A percentile compares a stretch with the other conserved stretches of the same genome.
These are phyloP conservation scores for Aquanectria penicillioides DNA, from an alignment of 2,329 filamentous ascomycete genomes.

Conservation along the genomic window DNA sequence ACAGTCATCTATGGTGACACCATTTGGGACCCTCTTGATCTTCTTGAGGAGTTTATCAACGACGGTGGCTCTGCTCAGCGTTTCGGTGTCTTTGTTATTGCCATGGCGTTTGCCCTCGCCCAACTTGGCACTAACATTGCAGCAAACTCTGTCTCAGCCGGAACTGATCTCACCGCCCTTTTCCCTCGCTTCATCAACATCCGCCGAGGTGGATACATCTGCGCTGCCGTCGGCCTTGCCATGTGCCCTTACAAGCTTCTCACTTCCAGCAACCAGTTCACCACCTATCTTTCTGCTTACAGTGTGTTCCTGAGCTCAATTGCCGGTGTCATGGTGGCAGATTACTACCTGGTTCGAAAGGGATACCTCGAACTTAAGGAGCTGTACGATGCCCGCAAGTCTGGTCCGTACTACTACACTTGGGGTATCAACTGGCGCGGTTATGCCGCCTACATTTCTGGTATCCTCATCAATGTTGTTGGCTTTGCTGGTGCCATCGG, in stretches of 20 bases:
- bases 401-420: constrained; percentile 77
- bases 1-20: constrained; percentile 72
- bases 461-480: constrained; percentile 90
- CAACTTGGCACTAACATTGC: constrained; percentile 90
- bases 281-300: constrained; percentile 90
- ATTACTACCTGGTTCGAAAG: constrained; percentile 87
- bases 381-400: constrained; percentile 77
- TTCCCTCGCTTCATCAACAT: constrained; percentile 85
- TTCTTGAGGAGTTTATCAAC: constrained; percentile 74
- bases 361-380: constrained; percentile 83
- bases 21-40: constrained; percentile 78
- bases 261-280: constrained; percentile 81
- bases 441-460: constrained; percentile 83
- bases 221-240: constrained; percentile 79
- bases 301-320: constrained; percentile 95
- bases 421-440: constrained; percentile 84
- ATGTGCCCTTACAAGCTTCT: constrained; percentile 91
- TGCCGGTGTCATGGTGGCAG: constrained; percentile 87
- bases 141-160: constrained; percentile 85
- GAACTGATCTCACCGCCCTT: constrained; percentile 84
- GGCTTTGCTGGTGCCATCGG: constrained; percentile 89
- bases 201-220: constrained; percentile 87
- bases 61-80: constrained; percentile 75
- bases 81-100: constrained; percentile 80
- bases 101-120: constrained; percentile 76